Evolutionary conservation across 1,284 basidiomycete species (phyloP).

Genomic region (Sanguinoderma infundibulare): DNA sequence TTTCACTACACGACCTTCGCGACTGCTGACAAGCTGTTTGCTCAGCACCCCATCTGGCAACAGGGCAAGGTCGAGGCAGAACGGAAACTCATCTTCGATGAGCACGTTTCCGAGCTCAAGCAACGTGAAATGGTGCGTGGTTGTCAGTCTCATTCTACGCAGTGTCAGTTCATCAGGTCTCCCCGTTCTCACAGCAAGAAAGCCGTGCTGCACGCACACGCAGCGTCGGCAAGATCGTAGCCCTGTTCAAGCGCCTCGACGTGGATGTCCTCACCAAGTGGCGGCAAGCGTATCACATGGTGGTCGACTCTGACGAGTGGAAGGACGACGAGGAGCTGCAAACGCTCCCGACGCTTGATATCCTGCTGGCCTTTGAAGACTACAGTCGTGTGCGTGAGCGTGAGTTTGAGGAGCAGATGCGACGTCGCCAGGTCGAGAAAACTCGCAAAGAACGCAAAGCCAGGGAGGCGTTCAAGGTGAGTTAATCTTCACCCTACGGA

Average conservation of each 20-base stretch:
- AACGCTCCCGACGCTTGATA: constrained; percentile 85
- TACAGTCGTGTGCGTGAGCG: constrained; percentile 86
- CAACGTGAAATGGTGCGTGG: constrained; percentile 80
- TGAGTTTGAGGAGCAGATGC: constrained; percentile 85
- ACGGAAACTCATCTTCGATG: constrained; percentile 85
- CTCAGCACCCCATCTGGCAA: constrained; percentile 87
- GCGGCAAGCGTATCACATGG: constrained; percentile 78
- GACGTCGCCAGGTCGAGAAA: constrained; percentile 81
- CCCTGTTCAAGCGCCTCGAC: constrained; percentile 80
- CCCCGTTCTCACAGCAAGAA: constrained; percentile 59
- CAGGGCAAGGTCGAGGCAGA: constrained; percentile 85
- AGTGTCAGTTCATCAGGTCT: constrained; percentile 1
- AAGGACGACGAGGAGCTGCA: constrained; percentile 74
- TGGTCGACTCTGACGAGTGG: constrained; percentile 82
- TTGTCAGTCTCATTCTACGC: constrained; percentile 5
- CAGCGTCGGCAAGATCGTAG: constrained; percentile 79
- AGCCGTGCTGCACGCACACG: constrained; percentile 73
- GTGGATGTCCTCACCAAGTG: constrained; percentile 91
- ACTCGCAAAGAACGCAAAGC: constrained; percentile 84
- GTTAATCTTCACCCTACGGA: not conserved
- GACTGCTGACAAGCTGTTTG: constrained; percentile 84
- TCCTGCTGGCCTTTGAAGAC: constrained; percentile 90
- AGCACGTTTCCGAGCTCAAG: constrained; percentile 85
- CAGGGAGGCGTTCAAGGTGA: constrained; percentile 85
- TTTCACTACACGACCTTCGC: constrained; percentile 89